These are phyloP conservation scores for Platanthera guangdongensis DNA, from an alignment of 106 monocot genomes.

Conservation along the genomic window DNA sequence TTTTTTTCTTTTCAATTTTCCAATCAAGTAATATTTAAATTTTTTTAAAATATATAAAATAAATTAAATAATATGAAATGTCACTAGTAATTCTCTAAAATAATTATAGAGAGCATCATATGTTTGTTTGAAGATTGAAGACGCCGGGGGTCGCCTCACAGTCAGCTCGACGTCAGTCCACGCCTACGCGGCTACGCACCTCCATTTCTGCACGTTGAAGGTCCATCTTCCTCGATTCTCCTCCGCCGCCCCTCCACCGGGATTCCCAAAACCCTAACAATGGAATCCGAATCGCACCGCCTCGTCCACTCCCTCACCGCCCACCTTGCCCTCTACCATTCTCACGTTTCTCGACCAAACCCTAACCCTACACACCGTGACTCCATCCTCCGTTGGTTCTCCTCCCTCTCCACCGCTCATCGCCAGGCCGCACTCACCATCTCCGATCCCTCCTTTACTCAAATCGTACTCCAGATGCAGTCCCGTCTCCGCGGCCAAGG, in stretches of 20 bases:
- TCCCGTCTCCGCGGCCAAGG: slow-evolving; percentile 37
- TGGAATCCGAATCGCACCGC: slow-evolving; percentile 28
- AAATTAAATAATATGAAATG: no score
- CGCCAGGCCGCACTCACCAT: slow-evolving; percentile 59
- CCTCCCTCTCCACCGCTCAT: slow-evolving; percentile 38
- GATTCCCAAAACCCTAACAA: neutral
- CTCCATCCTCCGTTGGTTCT: slow-evolving; percentile 67
- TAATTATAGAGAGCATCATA: no score
- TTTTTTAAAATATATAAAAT: no score
- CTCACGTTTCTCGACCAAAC: slow-evolving; percentile 15
- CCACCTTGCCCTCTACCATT: slow-evolving; percentile 76
- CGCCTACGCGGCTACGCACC: no score
- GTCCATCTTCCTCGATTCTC: neutral
- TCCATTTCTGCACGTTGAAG: no score
- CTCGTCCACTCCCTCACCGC: slow-evolving; percentile 66
- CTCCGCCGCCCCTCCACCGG: neutral
- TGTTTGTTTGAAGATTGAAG: no score
- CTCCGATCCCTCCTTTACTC: slow-evolving; percentile 39
- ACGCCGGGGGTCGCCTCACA: no score
- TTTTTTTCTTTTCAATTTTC: no score
- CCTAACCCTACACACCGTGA: slow-evolving; percentile 34
- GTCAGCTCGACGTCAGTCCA: no score
- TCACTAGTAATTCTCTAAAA: no score
- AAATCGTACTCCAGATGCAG: slow-evolving; percentile 54
- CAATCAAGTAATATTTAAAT: no score